A percentile compares a stretch with the other conserved stretches of the same genome.
These are phyloP conservation scores for Grosmannia serpens DNA, from an alignment of 2,329 filamentous ascomycete species.

Conservation along the genomic window DNA sequence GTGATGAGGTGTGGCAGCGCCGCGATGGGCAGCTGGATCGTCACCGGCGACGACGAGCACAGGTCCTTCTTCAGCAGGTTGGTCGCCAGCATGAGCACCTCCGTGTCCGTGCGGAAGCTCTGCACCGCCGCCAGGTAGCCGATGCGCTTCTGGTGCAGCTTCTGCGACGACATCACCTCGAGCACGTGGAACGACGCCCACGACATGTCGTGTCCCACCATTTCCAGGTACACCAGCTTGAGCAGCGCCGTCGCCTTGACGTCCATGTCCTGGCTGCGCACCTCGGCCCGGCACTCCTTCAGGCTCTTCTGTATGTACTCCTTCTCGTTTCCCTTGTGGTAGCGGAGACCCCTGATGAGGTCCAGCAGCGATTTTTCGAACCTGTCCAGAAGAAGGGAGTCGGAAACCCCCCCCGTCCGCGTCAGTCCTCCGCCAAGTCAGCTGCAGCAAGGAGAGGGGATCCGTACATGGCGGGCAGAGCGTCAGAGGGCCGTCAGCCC, in stretches of 20 bases:
- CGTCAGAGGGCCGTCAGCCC: not conserved
- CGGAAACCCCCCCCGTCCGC: not conserved
- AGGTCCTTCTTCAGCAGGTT: slow-evolving; percentile 95
- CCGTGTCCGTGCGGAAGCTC: slow-evolving; percentile 89
- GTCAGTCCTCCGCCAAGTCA: too few species aligned
- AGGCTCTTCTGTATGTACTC: slow-evolving; percentile 90
- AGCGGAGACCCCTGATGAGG: slow-evolving; percentile 90
- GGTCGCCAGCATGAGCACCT: slow-evolving; percentile 94
- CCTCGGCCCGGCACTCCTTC: slow-evolving; percentile 90
- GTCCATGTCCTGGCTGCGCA: slow-evolving; percentile 91
- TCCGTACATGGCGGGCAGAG: not conserved
- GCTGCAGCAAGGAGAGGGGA: not conserved
- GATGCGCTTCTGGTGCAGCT: slow-evolving; percentile 89
- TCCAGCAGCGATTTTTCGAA: slow-evolving; percentile 99
- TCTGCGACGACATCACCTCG: slow-evolving; percentile 95
- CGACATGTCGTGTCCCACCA: slow-evolving; percentile 99
- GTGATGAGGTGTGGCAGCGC: slow-evolving; percentile 94
- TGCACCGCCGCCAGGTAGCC: slow-evolving; percentile 93
- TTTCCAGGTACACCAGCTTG: slow-evolving; percentile 95
- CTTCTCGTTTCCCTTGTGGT: slow-evolving; percentile 89
- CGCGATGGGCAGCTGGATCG: slow-evolving; percentile 74
- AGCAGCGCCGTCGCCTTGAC: slow-evolving; percentile 91
- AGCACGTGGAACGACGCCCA: slow-evolving; percentile 98
- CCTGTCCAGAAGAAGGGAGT: slow-evolving; percentile 42
- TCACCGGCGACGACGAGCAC: slow-evolving; percentile 57